Percentiles rank a stretch among this genome's conserved stretches.
phyloP scores from a whole-genome alignment of 257 asterid genomes.

The Penstemon barbatus region DNA sequence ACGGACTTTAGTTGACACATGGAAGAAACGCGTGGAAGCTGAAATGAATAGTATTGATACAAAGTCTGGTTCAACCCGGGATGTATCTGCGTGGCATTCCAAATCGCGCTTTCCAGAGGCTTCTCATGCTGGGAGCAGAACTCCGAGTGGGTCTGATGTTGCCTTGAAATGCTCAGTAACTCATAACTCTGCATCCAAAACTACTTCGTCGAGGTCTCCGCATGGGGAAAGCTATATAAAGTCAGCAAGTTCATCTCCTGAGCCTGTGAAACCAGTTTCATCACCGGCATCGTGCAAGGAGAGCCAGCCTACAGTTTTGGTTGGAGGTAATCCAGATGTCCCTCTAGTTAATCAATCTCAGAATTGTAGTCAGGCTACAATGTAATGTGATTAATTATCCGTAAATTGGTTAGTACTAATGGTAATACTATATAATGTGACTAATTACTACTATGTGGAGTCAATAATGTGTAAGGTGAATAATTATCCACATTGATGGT shows the following conservation, averaged over 20 bases:
- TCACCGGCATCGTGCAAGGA: slow-evolving; percentile 64
- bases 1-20: slow-evolving; percentile 80
- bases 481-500: too few species aligned
- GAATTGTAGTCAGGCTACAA: slow-evolving; percentile 44
- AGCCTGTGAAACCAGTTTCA: slow-evolving; percentile 47
- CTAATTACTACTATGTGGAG: too few species aligned
- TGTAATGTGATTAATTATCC: too few species aligned
- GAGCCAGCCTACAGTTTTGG: slow-evolving; percentile 41
- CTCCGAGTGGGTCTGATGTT: slow-evolving; percentile 59
- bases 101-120: slow-evolving; percentile 73
- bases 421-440: too few species aligned
- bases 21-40: slow-evolving; percentile 98
- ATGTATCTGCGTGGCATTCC: slow-evolving; percentile 55
- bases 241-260: slow-evolving; percentile 69
- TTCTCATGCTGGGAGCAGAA: slow-evolving; percentile 53
- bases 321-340: slow-evolving; percentile 49
- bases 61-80: slow-evolving; percentile 57
- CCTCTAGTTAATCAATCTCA: slow-evolving; percentile 61
- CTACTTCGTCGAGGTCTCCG: slow-evolving; percentile 48
- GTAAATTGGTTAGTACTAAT: too few species aligned
- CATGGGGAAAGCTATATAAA: slow-evolving; percentile 62
- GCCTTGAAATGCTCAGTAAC: slow-evolving; percentile 57
- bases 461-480: too few species aligned
- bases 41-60: slow-evolving; percentile 77
- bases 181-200: slow-evolving; percentile 55